A percentile compares a stretch with the other conserved stretches of the same genome.
phyloP scores from a whole-genome alignment of 306 rosid genomes.

The Myrica gale region DNA sequence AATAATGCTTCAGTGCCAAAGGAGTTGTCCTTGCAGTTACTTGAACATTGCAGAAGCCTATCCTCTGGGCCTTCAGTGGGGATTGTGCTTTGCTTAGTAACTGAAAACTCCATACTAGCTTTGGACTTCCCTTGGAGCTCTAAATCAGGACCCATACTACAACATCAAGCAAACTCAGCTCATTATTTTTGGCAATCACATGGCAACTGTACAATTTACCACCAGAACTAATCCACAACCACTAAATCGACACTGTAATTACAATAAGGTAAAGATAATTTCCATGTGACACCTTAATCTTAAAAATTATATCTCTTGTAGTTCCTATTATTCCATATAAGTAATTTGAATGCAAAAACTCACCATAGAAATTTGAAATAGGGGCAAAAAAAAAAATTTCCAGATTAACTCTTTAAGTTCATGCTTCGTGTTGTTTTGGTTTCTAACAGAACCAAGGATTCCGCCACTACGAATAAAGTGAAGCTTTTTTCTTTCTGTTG shows the following conservation, averaged over 20 bases:
- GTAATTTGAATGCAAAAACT: too few relatives aligned
- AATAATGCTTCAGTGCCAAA: slow-evolving; percentile 25
- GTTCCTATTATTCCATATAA: too few relatives aligned
- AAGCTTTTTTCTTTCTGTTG: neutral
- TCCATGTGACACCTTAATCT: neutral
- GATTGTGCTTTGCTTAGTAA: slow-evolving; percentile 34
- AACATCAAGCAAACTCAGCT: slow-evolving; percentile 17
- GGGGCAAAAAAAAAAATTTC: neutral
- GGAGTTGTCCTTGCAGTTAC: slow-evolving; percentile 28
- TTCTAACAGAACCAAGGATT: neutral
- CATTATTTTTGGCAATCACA: slow-evolving; percentile 9
- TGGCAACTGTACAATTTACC: neutral
- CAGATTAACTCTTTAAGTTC: neutral
- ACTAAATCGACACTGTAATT: slow-evolving; percentile 6
- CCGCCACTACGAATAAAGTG: neutral
- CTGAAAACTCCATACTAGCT: slow-evolving; percentile 34
- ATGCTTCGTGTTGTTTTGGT: neutral
- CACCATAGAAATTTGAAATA: neutral
- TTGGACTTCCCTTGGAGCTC: slow-evolving; percentile 37
- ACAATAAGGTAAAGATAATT: neutral
- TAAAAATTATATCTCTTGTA: neutral
- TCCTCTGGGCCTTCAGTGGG: slow-evolving; percentile 16
- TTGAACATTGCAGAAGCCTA: slow-evolving; percentile 29
- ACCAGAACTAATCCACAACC: slow-evolving; percentile 21
- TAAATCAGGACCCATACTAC: slow-evolving; percentile 52